Conservation (phyloP, 2,329 filamentous ascomycete genomes). For the Pseudogymnoascus sp. region DNA sequence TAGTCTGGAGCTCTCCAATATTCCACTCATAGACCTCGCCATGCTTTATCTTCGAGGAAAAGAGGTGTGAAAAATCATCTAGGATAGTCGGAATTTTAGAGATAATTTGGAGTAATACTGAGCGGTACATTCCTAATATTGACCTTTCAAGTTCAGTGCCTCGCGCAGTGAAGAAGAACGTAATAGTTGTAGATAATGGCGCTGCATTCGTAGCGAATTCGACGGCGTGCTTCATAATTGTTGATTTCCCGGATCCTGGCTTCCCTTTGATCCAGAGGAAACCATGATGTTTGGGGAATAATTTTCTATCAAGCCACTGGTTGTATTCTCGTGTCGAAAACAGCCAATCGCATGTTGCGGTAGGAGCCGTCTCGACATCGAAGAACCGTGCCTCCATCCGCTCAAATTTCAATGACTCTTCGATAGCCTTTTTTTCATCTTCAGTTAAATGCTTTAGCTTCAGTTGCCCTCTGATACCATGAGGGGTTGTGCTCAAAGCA, state of each 20-base stretch:
- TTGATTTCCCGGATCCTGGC: slow-evolving; percentile 38
- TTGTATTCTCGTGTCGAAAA: slow-evolving; percentile 27
- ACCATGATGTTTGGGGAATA: slow-evolving; percentile 27
- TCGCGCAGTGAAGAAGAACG: slow-evolving; percentile 23
- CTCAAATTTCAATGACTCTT: neutral
- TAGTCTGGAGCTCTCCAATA: neutral
- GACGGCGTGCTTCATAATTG: slow-evolving; percentile 32
- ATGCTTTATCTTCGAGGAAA: slow-evolving; percentile 14
- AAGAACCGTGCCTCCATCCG: neutral
- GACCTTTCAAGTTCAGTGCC: slow-evolving; percentile 34
- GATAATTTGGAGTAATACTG: slow-evolving; percentile 38
- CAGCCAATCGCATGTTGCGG: slow-evolving; percentile 35
- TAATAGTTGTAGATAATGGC: slow-evolving; percentile 20
- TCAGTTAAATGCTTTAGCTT: neutral
- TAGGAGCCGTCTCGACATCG: slow-evolving; percentile 23
- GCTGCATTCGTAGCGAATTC: slow-evolving; percentile 14
- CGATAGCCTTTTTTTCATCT: neutral
- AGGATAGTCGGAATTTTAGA: slow-evolving; percentile 28
- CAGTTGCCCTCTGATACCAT: neutral
- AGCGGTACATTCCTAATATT: slow-evolving; percentile 40
- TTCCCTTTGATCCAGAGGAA: slow-evolving; percentile 42
- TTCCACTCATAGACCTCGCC: neutral
- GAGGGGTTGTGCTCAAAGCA: neutral
- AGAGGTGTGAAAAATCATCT: slow-evolving; percentile 18
- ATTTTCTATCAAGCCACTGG: slow-evolving; percentile 30